Conservation (phyloP, 257 asterid genomes). For the Anisodus tanguticus region DNA sequence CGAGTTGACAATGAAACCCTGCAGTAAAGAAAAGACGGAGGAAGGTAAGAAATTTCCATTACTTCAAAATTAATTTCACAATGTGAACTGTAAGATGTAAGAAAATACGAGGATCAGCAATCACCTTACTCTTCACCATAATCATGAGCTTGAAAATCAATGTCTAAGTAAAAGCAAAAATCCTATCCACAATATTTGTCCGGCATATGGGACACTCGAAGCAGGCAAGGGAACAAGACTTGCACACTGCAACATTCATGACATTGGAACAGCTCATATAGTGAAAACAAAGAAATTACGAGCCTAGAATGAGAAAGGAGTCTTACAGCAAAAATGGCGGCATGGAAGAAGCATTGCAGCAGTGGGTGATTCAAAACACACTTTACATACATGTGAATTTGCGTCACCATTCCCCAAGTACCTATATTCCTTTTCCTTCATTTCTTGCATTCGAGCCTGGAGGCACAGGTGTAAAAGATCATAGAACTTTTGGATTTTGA, state of each 20-base stretch:
- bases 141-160: slow-evolving; percentile 30
- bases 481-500: not conserved
- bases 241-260: slow-evolving; percentile 62
- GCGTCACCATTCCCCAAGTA: slow-evolving; percentile 78
- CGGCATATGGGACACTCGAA: slow-evolving; percentile 91
- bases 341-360: slow-evolving; percentile 99
- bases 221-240: slow-evolving; percentile 83
- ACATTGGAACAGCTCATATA: slow-evolving; percentile 14
- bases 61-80: not conserved
- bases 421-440: slow-evolving; percentile 89
- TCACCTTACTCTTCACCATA: slow-evolving; percentile 22
- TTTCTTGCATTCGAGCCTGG: slow-evolving; percentile 98
- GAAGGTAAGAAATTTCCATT: slow-evolving; percentile 24
- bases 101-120: not conserved
- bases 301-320: not conserved
- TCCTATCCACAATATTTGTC: slow-evolving; percentile 77
- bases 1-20: slow-evolving; percentile 19
- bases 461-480: slow-evolving; percentile 22
- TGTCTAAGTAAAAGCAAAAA: slow-evolving; percentile 83
- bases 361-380: slow-evolving; percentile 90
- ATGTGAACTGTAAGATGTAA: not conserved
- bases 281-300: not conserved
- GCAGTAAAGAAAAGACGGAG: not conserved
- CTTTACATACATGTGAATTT: slow-evolving; percentile 89
- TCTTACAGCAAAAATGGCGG: slow-evolving; percentile 97